Evolutionary conservation across 2,329 filamentous ascomycete genomes (phyloP).

Genomic region (Aspergillus versicolor): DNA sequence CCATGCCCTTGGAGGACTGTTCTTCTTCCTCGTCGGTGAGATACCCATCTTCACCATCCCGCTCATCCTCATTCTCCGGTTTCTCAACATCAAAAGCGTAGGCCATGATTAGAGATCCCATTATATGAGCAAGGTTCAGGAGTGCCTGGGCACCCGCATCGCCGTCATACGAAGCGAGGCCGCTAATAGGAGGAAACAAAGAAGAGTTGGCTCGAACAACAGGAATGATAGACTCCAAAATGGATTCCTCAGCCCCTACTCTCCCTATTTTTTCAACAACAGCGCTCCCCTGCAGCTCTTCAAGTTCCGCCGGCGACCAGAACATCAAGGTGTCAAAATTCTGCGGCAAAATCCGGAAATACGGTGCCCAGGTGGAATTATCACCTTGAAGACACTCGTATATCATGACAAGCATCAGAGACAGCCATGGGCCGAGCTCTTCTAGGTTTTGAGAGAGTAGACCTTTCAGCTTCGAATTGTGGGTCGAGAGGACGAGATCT

Average conservation of each 20-base stretch:
- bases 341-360: conserved; percentile 71
- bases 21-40: conserved; percentile 66
- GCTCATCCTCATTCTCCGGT: conserved; percentile 56
- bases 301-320: conserved; percentile 71
- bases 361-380: conserved; percentile 71
- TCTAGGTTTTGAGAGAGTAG: conserved; percentile 57
- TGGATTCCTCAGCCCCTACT: conserved; percentile 67
- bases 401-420: conserved; percentile 74
- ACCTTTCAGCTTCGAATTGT: conserved; percentile 67
- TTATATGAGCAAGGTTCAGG: conserved; percentile 65
- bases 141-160: conserved; percentile 47
- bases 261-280: conserved; percentile 76
- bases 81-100: conserved; percentile 83
- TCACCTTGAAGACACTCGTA: conserved; percentile 66
- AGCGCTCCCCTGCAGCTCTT: conserved; percentile 72
- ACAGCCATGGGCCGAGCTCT: conserved; percentile 51
- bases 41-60: conserved; percentile 46
- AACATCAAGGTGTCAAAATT: conserved; percentile 87
- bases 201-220: conserved; percentile 45
- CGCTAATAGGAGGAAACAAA: conserved; percentile 41
- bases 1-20: conserved; percentile 74
- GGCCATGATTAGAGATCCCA: conserved; percentile 88
- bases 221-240: conserved; percentile 58
- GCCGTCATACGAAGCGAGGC: conserved; percentile 43
- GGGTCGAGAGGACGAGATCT: conserved; percentile 65